Conservation (phyloP, 2,329 filamentous ascomycete species). For the Xylariomycetidae sp. region DNA sequence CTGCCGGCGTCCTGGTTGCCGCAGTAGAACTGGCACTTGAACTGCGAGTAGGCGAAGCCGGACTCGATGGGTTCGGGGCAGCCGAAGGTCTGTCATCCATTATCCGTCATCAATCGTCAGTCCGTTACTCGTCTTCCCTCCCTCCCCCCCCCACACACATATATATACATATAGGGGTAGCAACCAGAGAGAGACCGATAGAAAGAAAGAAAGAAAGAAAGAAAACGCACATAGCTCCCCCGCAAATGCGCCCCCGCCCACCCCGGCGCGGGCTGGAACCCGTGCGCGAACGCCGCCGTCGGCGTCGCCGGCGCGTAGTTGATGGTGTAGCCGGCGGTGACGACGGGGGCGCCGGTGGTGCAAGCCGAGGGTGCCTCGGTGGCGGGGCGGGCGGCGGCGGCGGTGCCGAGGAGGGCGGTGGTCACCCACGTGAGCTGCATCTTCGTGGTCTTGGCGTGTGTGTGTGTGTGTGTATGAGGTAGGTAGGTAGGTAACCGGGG, state of each 20-base stretch:
- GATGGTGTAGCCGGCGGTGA: slow-evolving; percentile 26
- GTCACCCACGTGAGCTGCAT: no score
- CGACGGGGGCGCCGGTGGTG: slow-evolving; percentile 18
- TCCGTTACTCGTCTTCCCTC: background rate
- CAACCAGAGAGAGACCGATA: background rate
- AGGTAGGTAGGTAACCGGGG: no score
- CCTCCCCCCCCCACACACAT: background rate
- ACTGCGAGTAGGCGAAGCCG: slow-evolving; percentile 27
- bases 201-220: background rate
- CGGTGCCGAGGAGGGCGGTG: slow-evolving; percentile 8
- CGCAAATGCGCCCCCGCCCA: slow-evolving; percentile 22
- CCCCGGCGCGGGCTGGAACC: slow-evolving; percentile 20
- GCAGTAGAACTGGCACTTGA: slow-evolving; percentile 30
- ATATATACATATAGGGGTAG: background rate
- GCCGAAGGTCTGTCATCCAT: slow-evolving; percentile 22
- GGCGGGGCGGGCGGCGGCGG: slow-evolving; percentile 6
- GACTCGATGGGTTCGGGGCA: slow-evolving; percentile 20
- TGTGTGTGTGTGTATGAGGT: no score
- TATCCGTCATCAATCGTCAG: background rate
- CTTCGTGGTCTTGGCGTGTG: no score
- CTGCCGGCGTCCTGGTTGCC: slow-evolving; percentile 16
- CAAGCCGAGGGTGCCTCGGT: slow-evolving; percentile 11
- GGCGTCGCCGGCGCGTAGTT: slow-evolving; percentile 21
- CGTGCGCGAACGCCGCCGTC: slow-evolving; percentile 8
- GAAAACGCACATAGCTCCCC: slow-evolving; percentile 19